These are phyloP conservation scores for Kodamaea fukazawae DNA, from an alignment of 805 yeast genomes.

Conservation along the genomic window DNA sequence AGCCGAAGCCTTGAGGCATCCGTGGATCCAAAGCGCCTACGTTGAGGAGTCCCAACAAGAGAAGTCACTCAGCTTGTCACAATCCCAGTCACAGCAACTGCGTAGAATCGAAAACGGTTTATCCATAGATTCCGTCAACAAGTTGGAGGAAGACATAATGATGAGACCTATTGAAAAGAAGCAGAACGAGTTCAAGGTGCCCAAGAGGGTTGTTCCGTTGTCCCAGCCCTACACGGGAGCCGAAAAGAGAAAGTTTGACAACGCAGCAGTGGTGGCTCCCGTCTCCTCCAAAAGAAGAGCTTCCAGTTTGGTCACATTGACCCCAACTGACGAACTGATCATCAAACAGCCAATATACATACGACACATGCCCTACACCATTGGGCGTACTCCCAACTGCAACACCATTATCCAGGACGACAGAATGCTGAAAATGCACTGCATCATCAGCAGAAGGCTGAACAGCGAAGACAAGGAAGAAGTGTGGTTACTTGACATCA, in stretches of 20 bases:
- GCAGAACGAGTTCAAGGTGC: slow-evolving; percentile 40
- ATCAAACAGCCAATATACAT: slow-evolving; percentile 50
- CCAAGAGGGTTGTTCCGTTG: slow-evolving; percentile 42
- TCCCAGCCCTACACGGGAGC: slow-evolving; percentile 25
- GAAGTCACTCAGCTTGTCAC: slow-evolving; percentile 57
- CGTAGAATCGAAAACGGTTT: slow-evolving; percentile 41
- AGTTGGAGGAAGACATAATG: slow-evolving; percentile 40
- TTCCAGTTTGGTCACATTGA: slow-evolving; percentile 54
- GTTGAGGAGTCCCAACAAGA: slow-evolving; percentile 28
- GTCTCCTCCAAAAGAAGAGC: neutral
- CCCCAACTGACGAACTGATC: slow-evolving; percentile 34
- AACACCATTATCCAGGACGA: slow-evolving; percentile 65
- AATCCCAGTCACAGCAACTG: slow-evolving; percentile 66
- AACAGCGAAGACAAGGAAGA: slow-evolving; percentile 53
- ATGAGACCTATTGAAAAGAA: slow-evolving; percentile 36
- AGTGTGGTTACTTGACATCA: slow-evolving; percentile 75
- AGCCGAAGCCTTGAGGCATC: slow-evolving; percentile 67
- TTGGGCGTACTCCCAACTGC: slow-evolving; percentile 70
- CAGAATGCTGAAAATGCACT: slow-evolving; percentile 82
- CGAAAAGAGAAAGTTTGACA: slow-evolving; percentile 11
- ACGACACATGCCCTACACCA: slow-evolving; percentile 64
- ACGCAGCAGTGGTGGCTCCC: slow-evolving; percentile 1
- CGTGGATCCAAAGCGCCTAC: slow-evolving; percentile 62
- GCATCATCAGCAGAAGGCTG: slow-evolving; percentile 59
- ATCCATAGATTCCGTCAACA: slow-evolving; percentile 34